Evolutionary conservation across 176 grass and related monocot species (phyloP).

Genomic region (Paspalum vaginatum): DNA sequence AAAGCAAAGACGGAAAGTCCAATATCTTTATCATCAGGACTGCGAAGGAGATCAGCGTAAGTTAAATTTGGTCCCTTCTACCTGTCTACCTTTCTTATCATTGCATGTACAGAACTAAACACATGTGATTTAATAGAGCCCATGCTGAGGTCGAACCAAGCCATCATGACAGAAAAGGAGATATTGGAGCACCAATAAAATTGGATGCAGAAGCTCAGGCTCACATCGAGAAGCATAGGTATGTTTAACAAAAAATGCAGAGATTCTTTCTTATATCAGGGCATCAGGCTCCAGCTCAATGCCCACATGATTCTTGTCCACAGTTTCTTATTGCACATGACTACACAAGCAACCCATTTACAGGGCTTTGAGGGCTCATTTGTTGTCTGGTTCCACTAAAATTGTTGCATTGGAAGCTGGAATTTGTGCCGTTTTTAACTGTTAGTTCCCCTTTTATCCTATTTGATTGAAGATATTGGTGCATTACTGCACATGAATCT

Average conservation of each 20-base stretch:
- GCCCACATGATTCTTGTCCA: neutral
- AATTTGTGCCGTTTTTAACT: neutral
- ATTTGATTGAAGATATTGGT: neutral
- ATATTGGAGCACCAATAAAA: slow-evolving; percentile 62
- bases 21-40: slow-evolving; percentile 58
- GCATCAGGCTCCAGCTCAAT: neutral
- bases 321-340: neutral
- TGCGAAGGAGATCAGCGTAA: slow-evolving; percentile 73
- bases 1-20: slow-evolving; percentile 46
- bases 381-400: neutral
- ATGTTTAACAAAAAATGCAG: neutral
- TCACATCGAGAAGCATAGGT: slow-evolving; percentile 94
- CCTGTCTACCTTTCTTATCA: neutral
- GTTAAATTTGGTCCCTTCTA: slow-evolving; percentile 27
- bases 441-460: neutral
- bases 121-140: slow-evolving; percentile 47
- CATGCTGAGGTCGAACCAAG: slow-evolving; percentile 46
- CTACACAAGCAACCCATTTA: neutral
- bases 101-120: neutral
- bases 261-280: too few species aligned
- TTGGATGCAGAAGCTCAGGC: slow-evolving; percentile 79
- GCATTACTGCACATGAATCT: neutral
- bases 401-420: slow-evolving; percentile 3
- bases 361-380: neutral
- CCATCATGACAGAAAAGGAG: slow-evolving; percentile 50